Evolutionary conservation across 192 early-diverging fungal species (phyloP).

Genomic region (Globomyces pollinis-pini): DNA sequence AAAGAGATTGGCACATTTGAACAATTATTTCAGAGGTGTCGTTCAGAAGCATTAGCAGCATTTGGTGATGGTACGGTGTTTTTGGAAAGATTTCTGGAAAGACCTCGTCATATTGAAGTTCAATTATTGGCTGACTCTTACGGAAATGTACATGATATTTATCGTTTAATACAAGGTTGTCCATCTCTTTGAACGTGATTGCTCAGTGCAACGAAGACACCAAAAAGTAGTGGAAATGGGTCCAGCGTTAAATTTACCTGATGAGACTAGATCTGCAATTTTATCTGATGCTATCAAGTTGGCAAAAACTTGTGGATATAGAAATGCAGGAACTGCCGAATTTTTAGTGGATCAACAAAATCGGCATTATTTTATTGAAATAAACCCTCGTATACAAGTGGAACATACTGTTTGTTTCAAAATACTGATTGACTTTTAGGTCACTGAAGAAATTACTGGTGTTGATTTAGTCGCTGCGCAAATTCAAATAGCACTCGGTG

Average conservation of each 20-base stretch:
- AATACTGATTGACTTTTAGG: too few species aligned
- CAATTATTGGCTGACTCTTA: slow-evolving; percentile 79
- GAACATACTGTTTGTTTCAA: slow-evolving; percentile 99
- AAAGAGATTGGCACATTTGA: slow-evolving; percentile 63
- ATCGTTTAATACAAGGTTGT: too few species aligned
- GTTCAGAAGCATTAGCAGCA: slow-evolving; percentile 79
- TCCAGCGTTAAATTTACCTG: slow-evolving; percentile 64
- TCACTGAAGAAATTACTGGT: slow-evolving; percentile 94
- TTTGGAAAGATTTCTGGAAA: slow-evolving; percentile 86
- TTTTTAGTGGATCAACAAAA: slow-evolving; percentile 86
- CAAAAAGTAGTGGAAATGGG: slow-evolving; percentile 96
- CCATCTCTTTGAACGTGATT: slow-evolving; percentile 92
- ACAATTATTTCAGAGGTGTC: slow-evolving; percentile 73
- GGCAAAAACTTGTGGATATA: slow-evolving; percentile 79
- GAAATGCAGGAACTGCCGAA: slow-evolving; percentile 95
- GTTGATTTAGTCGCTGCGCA: slow-evolving; percentile 90
- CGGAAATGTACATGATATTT: too few species aligned
- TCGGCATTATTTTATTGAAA: slow-evolving; percentile 95
- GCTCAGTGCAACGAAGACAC: slow-evolving; percentile 93
- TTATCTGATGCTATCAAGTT: slow-evolving; percentile 87
- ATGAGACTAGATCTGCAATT: slow-evolving; percentile 64
- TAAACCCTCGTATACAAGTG: slow-evolving; percentile 97
- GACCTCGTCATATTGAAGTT: slow-evolving; percentile 94
- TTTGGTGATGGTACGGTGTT: slow-evolving; percentile 97
- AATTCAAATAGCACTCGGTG: slow-evolving; percentile 90